Base-by-base conservation (phyloP, 768 basidiomycete genomes). In the Amanita pseudoporphyria region DNA sequence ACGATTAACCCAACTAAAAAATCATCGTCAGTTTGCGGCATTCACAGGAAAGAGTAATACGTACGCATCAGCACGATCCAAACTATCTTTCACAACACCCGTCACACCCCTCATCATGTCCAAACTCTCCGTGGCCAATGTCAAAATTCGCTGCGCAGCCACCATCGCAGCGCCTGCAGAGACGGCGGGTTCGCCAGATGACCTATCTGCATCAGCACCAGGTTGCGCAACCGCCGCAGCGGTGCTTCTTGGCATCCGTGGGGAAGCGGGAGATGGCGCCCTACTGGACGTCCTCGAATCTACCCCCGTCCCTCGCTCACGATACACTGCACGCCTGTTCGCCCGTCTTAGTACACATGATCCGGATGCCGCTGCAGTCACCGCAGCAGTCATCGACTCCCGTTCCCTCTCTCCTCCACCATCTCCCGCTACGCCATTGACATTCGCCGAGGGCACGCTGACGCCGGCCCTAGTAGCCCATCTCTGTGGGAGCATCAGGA, bases 41-140 rank as follows among this genome's bases (percentile, higher is more conserved):
- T 22, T 24, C 31, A 47, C 39, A 28, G 45, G n/a, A 35, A 54
- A 12, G 28, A 51, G 54, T 24, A 42, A 51, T 6, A 77, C 82
- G 38, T 63, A 90, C 79, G 84, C 77, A 62, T 94, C 92, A 26
- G 91, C 92, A 48, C 84, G 72, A 62, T 93, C 90, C 63, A 94
- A 69, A 54, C 82, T 87, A 53, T 93, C 92, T 58, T 82, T 84
- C 53, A 94, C 85, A 19, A 94, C 88, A 3, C 78, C 75, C n/a
- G 88, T 88, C 24, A 93, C 88, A 24, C 87, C 81, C 24, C 83
- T 73, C 73, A 95, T 81, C 89, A 93, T 94, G 60, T 95, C 91
- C 64, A 95, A 60, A 60, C 90, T 92, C 69, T 95, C 93, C 12
- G 85, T 86, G 10, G 92, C 90, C 7, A 95, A 78, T 6, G 82